Percentiles rank a stretch among this genome's conserved stretches.
These are phyloP conservation scores for Wickerhamiella sorbophila DNA, from an alignment of 805 yeast species.

Conservation along the genomic window DNA sequence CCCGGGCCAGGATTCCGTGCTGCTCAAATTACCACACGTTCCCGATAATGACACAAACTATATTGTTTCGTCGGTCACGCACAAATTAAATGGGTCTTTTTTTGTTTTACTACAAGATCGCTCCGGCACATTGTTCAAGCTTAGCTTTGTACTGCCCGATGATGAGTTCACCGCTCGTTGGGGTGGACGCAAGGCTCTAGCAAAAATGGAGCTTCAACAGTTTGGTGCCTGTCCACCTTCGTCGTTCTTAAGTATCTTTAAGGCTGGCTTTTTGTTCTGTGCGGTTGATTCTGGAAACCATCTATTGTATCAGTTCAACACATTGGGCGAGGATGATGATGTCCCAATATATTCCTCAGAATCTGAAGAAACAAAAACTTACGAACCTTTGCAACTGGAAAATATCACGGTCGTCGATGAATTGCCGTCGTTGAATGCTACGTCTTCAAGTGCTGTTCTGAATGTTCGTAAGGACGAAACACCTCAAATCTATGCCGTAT, in stretches of 20 bases:
- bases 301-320: constrained; percentile 62
- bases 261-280: constrained; percentile 62
- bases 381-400: not conserved
- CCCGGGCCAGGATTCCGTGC: constrained; percentile 11
- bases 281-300: constrained; percentile 51
- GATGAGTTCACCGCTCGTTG: constrained; percentile 29
- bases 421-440: constrained; percentile 2
- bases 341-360: constrained; percentile 6
- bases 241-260: constrained; percentile 42
- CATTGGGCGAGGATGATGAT: constrained; percentile 48
- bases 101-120: constrained; percentile 59
- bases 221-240: constrained; percentile 66
- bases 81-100: constrained; percentile 46
- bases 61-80: constrained; percentile 48
- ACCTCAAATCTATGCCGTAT: constrained; percentile 30
- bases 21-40: constrained; percentile 46
- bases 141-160: constrained; percentile 33
- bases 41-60: constrained; percentile 6
- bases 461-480: constrained; percentile 10
- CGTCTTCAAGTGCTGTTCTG: constrained; percentile 4
- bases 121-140: constrained; percentile 62
- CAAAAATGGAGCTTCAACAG: constrained; percentile 33
- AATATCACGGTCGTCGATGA: not conserved
- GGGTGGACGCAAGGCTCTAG: constrained; percentile 3
- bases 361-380: too few relatives aligned